Conservation (phyloP, 805 yeast genomes). For the Jamesozyma spencerorum region DNA sequence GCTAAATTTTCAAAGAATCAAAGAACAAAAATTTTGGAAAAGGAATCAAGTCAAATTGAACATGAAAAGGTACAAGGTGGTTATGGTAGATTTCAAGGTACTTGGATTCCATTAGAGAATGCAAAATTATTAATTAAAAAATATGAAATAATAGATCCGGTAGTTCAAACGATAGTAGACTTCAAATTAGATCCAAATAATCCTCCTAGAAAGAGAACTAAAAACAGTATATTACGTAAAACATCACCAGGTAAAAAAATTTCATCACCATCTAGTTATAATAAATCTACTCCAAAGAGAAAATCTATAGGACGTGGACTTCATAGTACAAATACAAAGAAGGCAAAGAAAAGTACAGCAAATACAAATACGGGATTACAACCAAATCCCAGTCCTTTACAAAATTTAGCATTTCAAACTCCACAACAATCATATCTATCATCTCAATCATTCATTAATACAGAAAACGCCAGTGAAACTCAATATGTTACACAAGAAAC, state of each 20-base stretch:
- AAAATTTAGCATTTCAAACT: slow-evolving; percentile 27
- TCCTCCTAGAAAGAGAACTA: slow-evolving; percentile 36
- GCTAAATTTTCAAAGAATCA: slow-evolving; percentile 73
- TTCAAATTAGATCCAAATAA: slow-evolving; percentile 42
- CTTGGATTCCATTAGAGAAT: slow-evolving; percentile 68
- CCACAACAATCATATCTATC: slow-evolving; percentile 22
- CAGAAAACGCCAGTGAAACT: not conserved
- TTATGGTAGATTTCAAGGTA: slow-evolving; percentile 76
- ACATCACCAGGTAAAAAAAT: slow-evolving; percentile 28
- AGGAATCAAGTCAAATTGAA: slow-evolving; percentile 59
- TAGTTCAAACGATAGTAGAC: slow-evolving; percentile 43
- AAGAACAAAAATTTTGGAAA: slow-evolving; percentile 66
- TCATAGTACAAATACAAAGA: not conserved
- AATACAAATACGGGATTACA: slow-evolving; percentile 7
- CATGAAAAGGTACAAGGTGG: slow-evolving; percentile 83
- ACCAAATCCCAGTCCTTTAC: slow-evolving; percentile 29
- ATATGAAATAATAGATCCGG: slow-evolving; percentile 42
- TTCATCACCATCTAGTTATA: slow-evolving; percentile 29
- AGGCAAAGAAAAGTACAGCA: slow-evolving; percentile 5
- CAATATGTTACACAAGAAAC: not conserved
- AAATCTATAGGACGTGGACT: slow-evolving; percentile 5
- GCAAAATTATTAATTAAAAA: slow-evolving; percentile 50
- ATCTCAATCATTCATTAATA: not conserved
- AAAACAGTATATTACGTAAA: slow-evolving; percentile 28
- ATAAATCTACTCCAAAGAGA: slow-evolving; percentile 26